Conservation (phyloP, 192 early-diverging fungal species). For the Entomortierella lignicola region DNA sequence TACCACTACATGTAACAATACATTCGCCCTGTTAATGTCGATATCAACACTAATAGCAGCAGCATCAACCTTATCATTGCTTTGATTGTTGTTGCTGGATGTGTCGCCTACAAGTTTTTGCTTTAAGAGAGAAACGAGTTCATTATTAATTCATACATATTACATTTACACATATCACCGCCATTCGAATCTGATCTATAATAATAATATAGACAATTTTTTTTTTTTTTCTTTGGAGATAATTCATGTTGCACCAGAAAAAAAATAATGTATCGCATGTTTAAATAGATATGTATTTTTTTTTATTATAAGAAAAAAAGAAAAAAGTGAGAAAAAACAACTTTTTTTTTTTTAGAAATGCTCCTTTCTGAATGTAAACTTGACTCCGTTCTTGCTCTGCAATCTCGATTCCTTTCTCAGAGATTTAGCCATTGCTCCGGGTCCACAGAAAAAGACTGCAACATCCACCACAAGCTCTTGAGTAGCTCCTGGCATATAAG, state of each 20-base stretch:
- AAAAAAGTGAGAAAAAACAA: neutral
- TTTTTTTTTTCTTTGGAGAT: no score
- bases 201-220: no score
- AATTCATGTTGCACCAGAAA: no score
- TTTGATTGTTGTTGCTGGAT: conserved; percentile 22
- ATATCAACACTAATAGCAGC: neutral
- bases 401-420: conserved; percentile 61
- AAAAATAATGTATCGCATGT: no score
- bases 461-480: conserved; percentile 67
- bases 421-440: conserved; percentile 69
- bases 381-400: conserved; percentile 59
- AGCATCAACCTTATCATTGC: conserved; percentile 23
- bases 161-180: no score
- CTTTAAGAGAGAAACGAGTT: no score
- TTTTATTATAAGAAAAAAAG: neutral
- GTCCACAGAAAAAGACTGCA: conserved; percentile 90
- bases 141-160: no score
- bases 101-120: conserved; percentile 39
- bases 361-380: conserved; percentile 76
- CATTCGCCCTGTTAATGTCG: no score
- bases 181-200: no score
- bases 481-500: conserved; percentile 57
- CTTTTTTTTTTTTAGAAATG: conserved; percentile 60
- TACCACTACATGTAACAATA: no score
- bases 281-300: no score